Percentiles rank a stretch among this genome's conserved stretches.
These are phyloP conservation scores for Cercospora citrullina DNA, from an alignment of 2,329 filamentous ascomycete species.

Conservation along the genomic window DNA sequence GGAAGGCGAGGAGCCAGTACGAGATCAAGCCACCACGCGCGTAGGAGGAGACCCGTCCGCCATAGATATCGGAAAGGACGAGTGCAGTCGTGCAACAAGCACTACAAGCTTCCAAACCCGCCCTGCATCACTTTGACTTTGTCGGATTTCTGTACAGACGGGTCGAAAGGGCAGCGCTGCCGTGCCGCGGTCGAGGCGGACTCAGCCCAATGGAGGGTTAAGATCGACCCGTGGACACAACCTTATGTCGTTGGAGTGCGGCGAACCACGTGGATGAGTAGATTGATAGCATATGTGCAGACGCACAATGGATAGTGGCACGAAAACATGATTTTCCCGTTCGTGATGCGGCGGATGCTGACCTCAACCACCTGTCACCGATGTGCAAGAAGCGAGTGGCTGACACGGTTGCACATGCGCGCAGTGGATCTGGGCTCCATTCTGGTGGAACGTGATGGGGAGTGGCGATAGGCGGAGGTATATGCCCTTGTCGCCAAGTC, in stretches of 20 bases:
- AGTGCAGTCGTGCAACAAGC: slow-evolving; percentile 15
- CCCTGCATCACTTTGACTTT: slow-evolving; percentile 15
- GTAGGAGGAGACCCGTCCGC: not conserved
- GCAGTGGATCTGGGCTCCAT: slow-evolving; percentile 4
- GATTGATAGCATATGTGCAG: slow-evolving; percentile 3
- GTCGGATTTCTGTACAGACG: not conserved
- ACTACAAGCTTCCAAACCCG: slow-evolving; percentile 13
- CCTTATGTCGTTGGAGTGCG: not conserved
- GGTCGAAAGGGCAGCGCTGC: not conserved
- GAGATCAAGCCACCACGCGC: not conserved
- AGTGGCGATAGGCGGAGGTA: slow-evolving; percentile 9
- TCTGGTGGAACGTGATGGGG: slow-evolving; percentile 7
- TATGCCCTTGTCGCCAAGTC: slow-evolving; percentile 11
- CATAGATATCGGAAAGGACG: slow-evolving; percentile 6
- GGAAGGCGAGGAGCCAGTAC: not conserved
- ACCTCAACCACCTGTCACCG: not conserved
- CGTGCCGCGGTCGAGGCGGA: slow-evolving; percentile 1
- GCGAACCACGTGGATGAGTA: not conserved
- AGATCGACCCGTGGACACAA: slow-evolving; percentile 11
- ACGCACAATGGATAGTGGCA: not conserved
- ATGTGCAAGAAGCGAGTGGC: slow-evolving; percentile 5
- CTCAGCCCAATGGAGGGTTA: not conserved
- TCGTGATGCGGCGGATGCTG: not conserved
- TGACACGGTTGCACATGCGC: slow-evolving; percentile 15
- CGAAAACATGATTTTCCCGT: slow-evolving; percentile 6